A percentile compares a stretch with the other conserved stretches of the same genome.
Conservation (phyloP, 192 early-diverging fungal species). For the Backusella parvicylindrica region DNA sequence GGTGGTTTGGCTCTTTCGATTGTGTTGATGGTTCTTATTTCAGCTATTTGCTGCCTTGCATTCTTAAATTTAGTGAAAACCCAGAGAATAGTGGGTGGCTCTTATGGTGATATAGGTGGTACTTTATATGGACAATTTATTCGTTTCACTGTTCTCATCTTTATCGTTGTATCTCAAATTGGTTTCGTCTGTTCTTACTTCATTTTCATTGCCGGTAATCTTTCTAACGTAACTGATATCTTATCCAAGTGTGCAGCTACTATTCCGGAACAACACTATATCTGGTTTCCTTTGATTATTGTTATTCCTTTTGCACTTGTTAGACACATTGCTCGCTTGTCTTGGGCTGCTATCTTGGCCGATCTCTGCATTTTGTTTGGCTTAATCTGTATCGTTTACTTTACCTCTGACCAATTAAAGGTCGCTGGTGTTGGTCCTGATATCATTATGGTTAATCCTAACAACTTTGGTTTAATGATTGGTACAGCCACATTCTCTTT, state of each 20-base stretch:
- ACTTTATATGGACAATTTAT: slow-evolving; percentile 17
- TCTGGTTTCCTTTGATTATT: slow-evolving; percentile 70
- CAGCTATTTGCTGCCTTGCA: slow-evolving; percentile 56
- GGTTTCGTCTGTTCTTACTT: slow-evolving; percentile 88
- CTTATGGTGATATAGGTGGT: slow-evolving; percentile 56
- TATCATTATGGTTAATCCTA: slow-evolving; percentile 55
- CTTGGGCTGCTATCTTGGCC: slow-evolving; percentile 60
- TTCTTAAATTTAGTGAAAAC: slow-evolving; percentile 46
- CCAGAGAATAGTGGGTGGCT: slow-evolving; percentile 51
- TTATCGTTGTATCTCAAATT: slow-evolving; percentile 65
- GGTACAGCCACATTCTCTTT: slow-evolving; percentile 61
- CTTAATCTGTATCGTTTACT: slow-evolving; percentile 63
- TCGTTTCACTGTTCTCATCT: slow-evolving; percentile 38
- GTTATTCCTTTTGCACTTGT: slow-evolving; percentile 70
- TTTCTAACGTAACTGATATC: slow-evolving; percentile 65
- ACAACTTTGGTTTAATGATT: slow-evolving; percentile 64
- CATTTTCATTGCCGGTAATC: slow-evolving; percentile 87
- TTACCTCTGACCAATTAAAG: slow-evolving; percentile 48
- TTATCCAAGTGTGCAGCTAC: slow-evolving; percentile 58
- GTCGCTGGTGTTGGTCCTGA: slow-evolving; percentile 45
- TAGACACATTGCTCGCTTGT: slow-evolving; percentile 54
- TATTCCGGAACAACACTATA: slow-evolving; percentile 65
- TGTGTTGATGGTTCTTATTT: slow-evolving; percentile 58
- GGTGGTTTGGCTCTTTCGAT: slow-evolving; percentile 64
- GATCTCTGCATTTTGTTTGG: slow-evolving; percentile 74